Conservation (phyloP, 2,329 filamentous ascomycete genomes). For the Aspergillus sp. region DNA sequence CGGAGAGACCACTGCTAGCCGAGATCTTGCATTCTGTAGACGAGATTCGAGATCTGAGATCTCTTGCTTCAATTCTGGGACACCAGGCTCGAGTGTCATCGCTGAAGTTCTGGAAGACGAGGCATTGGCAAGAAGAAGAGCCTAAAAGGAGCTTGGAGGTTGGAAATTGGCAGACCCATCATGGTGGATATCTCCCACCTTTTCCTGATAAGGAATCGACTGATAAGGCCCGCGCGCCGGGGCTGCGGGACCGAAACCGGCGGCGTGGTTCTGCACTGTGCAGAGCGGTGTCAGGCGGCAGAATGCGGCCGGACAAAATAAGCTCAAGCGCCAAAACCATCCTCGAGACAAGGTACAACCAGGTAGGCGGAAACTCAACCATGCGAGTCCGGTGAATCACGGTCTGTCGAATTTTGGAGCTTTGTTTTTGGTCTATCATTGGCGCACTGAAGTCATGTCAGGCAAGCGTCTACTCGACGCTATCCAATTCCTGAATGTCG, state of each 20-base stretch:
- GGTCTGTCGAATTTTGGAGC: not conserved
- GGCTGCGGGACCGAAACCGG: not conserved
- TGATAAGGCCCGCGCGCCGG: not conserved
- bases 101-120: slow-evolving; percentile 1
- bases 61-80: slow-evolving; percentile 33
- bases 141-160: not conserved
- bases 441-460: slow-evolving; percentile 42
- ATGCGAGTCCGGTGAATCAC: slow-evolving; percentile 21
- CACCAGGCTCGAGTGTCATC: slow-evolving; percentile 23
- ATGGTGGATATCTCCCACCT: not conserved
- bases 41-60: slow-evolving; percentile 50
- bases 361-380: not conserved
- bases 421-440: slow-evolving; percentile 1
- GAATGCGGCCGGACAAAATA: not conserved
- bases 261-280: not conserved
- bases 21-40: slow-evolving; percentile 46
- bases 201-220: not conserved
- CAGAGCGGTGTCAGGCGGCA: not conserved
- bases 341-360: not conserved
- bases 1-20: slow-evolving; percentile 30
- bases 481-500: slow-evolving; percentile 68
- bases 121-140: slow-evolving; percentile 2
- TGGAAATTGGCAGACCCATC: too few species aligned
- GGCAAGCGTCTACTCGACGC: slow-evolving; percentile 68
- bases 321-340: not conserved